phyloP scores from a whole-genome alignment of 768 basidiomycete species.

The Gloeostereum incarnatum region DNA sequence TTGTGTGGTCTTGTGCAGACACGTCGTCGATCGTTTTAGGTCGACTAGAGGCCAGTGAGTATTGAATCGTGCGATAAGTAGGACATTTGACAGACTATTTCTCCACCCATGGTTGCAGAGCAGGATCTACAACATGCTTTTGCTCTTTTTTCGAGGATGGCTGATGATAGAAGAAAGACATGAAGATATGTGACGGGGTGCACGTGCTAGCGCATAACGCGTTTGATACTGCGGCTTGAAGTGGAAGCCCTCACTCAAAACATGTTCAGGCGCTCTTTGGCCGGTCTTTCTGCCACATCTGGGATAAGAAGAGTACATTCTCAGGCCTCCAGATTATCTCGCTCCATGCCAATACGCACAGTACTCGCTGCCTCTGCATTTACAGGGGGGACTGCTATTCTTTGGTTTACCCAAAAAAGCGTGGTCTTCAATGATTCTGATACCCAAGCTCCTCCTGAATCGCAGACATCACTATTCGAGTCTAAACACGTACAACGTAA shows the following conservation, averaged over 20 bases:
- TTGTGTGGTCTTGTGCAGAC: conserved; percentile 94
- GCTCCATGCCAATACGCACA: no score
- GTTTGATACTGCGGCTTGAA: no score
- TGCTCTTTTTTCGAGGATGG: conserved; percentile 27
- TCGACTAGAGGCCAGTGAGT: conserved; percentile 41
- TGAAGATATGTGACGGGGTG: no score
- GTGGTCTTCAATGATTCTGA: conserved; percentile 24
- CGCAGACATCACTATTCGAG: conserved; percentile 1
- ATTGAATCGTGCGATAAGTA: not conserved
- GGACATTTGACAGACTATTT: conserved; percentile 71
- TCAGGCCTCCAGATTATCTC: no score
- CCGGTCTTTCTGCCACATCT: no score
- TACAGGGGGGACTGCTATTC: no score
- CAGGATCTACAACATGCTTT: conserved; percentile 43
- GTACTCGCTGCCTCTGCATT: no score
- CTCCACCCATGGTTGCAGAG: conserved; percentile 92
- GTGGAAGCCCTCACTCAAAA: no score
- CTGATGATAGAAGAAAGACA: conserved; percentile 59
- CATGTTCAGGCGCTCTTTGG: no score
- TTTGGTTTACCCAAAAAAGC: no score
- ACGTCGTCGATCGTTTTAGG: conserved; percentile 98
- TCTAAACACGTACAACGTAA: not conserved
- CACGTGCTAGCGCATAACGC: no score
- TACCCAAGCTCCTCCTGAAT: conserved; percentile 5
- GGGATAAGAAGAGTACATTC: no score